Base-by-base conservation (phyloP, 768 basidiomycete genomes). In the Suillus ampliporus region DNA sequence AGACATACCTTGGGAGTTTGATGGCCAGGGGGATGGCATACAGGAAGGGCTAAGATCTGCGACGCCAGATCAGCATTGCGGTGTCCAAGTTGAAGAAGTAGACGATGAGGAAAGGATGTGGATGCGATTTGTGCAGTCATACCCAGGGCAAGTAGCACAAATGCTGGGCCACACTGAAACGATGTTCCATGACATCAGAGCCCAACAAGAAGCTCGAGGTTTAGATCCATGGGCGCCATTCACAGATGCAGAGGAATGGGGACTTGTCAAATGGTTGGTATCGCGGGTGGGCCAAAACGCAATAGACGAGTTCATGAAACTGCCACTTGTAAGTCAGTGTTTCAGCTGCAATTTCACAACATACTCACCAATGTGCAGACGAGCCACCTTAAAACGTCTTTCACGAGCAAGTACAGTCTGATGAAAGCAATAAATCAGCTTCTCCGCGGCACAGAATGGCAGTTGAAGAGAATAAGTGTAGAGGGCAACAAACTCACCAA, bases 271-370 rank as follows among this genome's bases (percentile, higher is more conserved):
- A 43, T 70, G 69, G 69, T 34, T 70, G 64, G 48, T 70, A 1
- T 60, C 61, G 34, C 57, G 62, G 17, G 67, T 69, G 13, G 69
- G 61, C 11, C 68, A 70, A n/a, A 70, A 28, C 14, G 61, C 48
- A 23, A 64, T 66, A 13, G 68, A 70, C 4, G 57, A 69, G 43
- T 71, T 70, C 46, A 38, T 69, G 48, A 65, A 68, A 23, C 54
- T 71, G 9, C 51, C 64, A 17, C 70, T 67, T 14, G 72, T 76
- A 63, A 60, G 73, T 67, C 38, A 41, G 43, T n/a, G 41, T 19
- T 41, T 41, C 17, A 41, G 41, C 41, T 7, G 17, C 41, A 8
- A 37, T n/a, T 26, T 34, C n/a, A 60, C 34, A 11, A n/a, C 13
- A 2, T 35, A 46, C 59, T 60, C 14, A 52, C 14, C 19, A 35